phyloP scores from a whole-genome alignment of 257 asterid genomes.

The Primulina eburnea region DNA sequence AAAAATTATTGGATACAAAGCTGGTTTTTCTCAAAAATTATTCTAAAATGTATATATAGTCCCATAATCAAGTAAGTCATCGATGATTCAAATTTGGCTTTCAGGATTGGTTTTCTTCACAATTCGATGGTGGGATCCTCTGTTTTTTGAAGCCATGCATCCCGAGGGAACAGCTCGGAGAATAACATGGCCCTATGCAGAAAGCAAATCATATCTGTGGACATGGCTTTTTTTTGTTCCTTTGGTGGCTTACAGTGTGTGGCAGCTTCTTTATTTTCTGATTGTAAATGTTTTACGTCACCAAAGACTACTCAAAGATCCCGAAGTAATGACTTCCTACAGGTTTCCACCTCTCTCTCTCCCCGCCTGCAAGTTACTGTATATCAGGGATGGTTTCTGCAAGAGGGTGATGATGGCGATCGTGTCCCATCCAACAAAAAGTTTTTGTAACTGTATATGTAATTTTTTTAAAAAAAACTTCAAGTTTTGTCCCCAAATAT shows the following conservation, averaged over 20 bases:
- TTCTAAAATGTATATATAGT: neutral
- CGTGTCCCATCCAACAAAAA: neutral
- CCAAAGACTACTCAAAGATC: constrained; percentile 79
- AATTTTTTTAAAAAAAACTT: neutral
- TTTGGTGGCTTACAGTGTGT: constrained; percentile 61
- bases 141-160: constrained; percentile 77
- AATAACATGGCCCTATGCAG: constrained; percentile 81
- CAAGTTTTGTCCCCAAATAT: neutral
- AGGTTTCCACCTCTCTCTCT: constrained; percentile 40
- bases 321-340: constrained; percentile 98
- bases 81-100: constrained; percentile 22
- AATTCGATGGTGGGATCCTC: constrained; percentile 98
- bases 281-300: constrained; percentile 87
- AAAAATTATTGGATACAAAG: neutral
- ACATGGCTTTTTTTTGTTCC: constrained; percentile 94
- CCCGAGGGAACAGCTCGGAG: constrained; percentile 68
- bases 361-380: neutral
- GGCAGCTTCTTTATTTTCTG: constrained; percentile 93
- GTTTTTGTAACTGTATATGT: too few relatives aligned
- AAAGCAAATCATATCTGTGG: constrained; percentile 78
- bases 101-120: constrained; percentile 95
- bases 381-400: neutral
- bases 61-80: neutral
- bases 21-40: neutral
- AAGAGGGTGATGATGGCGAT: neutral